Conservation (phyloP, 2,329 filamentous ascomycete species). For the Epichloe sibirici region DNA sequence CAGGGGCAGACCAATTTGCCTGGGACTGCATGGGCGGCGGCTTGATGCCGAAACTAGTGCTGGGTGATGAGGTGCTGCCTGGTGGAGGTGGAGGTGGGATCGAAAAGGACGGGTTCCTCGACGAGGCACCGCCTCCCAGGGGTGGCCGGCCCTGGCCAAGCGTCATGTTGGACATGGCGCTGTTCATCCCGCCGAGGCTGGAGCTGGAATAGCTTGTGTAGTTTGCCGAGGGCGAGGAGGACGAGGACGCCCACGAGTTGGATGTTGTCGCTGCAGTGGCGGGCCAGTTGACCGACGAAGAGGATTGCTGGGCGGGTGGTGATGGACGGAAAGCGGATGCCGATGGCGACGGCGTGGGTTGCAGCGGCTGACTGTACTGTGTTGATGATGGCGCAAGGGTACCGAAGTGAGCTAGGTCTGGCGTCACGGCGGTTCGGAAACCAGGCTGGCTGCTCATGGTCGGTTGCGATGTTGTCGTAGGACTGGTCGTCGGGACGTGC, state of each 20-base stretch:
- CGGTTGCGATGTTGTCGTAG: slow-evolving; percentile 19
- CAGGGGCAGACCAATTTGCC: background rate
- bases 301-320: slow-evolving; percentile 8
- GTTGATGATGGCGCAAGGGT: slow-evolving; percentile 45
- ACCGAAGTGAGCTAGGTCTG: slow-evolving; percentile 43
- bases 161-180: slow-evolving; percentile 36
- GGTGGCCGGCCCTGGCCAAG: slow-evolving; percentile 29
- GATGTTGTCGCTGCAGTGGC: slow-evolving; percentile 25
- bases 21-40: slow-evolving; percentile 26
- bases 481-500: slow-evolving; percentile 31
- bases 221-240: slow-evolving; percentile 1
- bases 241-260: slow-evolving; percentile 36
- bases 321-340: slow-evolving; percentile 16
- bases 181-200: slow-evolving; percentile 24
- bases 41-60: slow-evolving; percentile 32
- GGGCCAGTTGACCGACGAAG: slow-evolving; percentile 39
- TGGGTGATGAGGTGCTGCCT: slow-evolving; percentile 13
- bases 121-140: slow-evolving; percentile 13
- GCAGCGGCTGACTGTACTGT: slow-evolving; percentile 50
- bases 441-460: slow-evolving; percentile 15
- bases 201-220: slow-evolving; percentile 15
- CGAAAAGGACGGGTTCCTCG: slow-evolving; percentile 39
- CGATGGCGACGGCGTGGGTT: slow-evolving; percentile 25
- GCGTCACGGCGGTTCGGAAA: slow-evolving; percentile 47
- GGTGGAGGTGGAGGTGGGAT: slow-evolving; percentile 42